Conservation (phyloP, 2,329 filamentous ascomycete species). For the Biscogniauxia marginata region DNA sequence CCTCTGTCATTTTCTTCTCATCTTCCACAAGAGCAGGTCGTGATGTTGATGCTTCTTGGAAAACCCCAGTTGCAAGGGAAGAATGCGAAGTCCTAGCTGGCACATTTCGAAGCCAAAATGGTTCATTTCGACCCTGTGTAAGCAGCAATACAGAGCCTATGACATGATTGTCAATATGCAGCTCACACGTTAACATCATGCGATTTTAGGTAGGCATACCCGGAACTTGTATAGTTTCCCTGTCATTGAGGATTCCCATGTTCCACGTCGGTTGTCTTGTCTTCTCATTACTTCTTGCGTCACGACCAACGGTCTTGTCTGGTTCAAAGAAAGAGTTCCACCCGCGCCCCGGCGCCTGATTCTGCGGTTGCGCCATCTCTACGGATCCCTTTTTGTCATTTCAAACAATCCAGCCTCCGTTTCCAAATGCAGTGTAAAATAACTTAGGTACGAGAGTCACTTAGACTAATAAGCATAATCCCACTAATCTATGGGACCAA, state of each 20-base stretch:
- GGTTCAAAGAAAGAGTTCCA: constrained; percentile 21
- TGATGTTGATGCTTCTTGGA: constrained; percentile 34
- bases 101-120: constrained; percentile 57
- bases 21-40: constrained; percentile 26
- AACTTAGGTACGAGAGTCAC: background rate
- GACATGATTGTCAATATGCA: constrained; percentile 6
- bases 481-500: background rate
- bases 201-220: constrained; percentile 48
- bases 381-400: background rate
- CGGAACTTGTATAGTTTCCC: constrained; percentile 80
- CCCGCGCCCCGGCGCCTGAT: constrained; percentile 10
- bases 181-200: background rate
- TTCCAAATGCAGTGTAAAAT: background rate
- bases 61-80: constrained; percentile 49
- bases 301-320: background rate
- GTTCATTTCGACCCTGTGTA: constrained; percentile 54
- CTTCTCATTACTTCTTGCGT: constrained; percentile 2
- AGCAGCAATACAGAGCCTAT: constrained; percentile 59
- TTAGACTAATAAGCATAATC: background rate
- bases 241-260: constrained; percentile 82
- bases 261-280: constrained; percentile 43
- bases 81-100: constrained; percentile 59
- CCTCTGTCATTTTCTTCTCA: constrained; percentile 71
- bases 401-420: background rate
- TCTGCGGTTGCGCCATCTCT: background rate